Evolutionary conservation across 129 eudicot species (phyloP), one percentile per base, ranked within the genome.

Genomic region (Logfia minima): DNA sequence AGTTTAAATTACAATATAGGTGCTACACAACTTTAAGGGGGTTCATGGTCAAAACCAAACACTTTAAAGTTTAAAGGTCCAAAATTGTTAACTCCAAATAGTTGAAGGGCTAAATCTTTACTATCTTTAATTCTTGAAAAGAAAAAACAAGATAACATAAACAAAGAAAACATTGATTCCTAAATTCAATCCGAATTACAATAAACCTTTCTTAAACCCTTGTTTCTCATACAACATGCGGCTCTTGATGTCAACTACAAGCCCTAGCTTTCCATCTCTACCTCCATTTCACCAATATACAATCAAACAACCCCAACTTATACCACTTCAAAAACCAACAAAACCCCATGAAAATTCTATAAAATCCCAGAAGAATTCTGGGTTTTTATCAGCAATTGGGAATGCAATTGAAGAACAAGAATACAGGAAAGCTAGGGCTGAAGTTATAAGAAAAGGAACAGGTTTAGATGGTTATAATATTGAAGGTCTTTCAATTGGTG

Each of bases 331-430:
- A 23, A 68, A 61, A 17, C 79, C 60, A 55, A 18, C 72, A 72
- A 45, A 78, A 66, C 26, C 77, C 71, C 75, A 53, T 29, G 28
- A 65, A 10, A 64, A 35, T 17, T 77, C 72, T 0, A 17, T 84
- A 29, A 70, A 78, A 35, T 84, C 86, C 66, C 61, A 70, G 6
- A 86, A 86, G 51, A 82, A 81, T 63, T 77, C 96, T 0, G 97
- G 93, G 43, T 87, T 93, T 77, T 80, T 93, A 73, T 85, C 98
- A 2, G 97, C 96, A 72, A 87, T 93, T 45, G 96, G 97, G 67
- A 84, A 84, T 35, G 97, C 96, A 77, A 91, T 93, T 35, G 98
- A 92, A 58, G 98, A 91, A 72, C 96, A 94, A 71, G 97, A 94
- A 85, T 94, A 91, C 84, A 83, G 98, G 68, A 94, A 87, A 73